Evolutionary conservation across 805 yeast species (phyloP).

Genomic region (Lachancea waltii): DNA sequence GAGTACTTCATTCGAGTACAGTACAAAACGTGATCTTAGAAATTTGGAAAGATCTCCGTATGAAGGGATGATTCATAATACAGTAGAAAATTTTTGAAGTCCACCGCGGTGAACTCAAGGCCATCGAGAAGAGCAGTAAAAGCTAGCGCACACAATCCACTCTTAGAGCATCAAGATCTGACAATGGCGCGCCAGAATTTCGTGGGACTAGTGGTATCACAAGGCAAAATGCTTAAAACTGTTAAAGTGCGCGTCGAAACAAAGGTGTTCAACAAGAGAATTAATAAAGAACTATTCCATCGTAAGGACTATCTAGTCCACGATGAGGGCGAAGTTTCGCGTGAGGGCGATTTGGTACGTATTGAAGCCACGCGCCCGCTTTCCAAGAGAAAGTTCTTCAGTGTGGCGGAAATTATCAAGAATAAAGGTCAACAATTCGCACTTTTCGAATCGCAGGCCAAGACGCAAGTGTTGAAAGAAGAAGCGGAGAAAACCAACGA

Average conservation of each 20-base stretch:
- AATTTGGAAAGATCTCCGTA: too few species aligned
- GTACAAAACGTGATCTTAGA: too few species aligned
- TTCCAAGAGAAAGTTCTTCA: constrained; percentile 75
- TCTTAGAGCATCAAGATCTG: neutral
- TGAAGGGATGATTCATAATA: too few species aligned
- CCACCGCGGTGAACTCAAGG: neutral
- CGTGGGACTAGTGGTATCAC: constrained; percentile 88
- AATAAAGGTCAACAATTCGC: constrained; percentile 91
- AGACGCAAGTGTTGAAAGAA: constrained; percentile 56
- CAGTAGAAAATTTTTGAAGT: too few species aligned
- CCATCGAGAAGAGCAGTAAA: neutral
- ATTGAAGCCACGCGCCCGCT: constrained; percentile 85
- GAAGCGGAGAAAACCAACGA: constrained; percentile 50
- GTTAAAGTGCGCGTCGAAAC: constrained; percentile 86
- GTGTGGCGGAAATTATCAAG: constrained; percentile 84
- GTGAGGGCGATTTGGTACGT: constrained; percentile 93
- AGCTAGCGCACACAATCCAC: neutral
- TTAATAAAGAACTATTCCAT: constrained; percentile 69
- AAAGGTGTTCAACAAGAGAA: constrained; percentile 60
- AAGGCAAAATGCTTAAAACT: constrained; percentile 93
- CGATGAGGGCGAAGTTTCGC: constrained; percentile 85
- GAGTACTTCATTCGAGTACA: too few species aligned
- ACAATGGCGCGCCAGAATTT: constrained; percentile 84
- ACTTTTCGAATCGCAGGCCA: constrained; percentile 67
- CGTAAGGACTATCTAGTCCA: constrained; percentile 86